Evolutionary conservation across 192 early-diverging fungal species (phyloP).

Genomic region (Rhizoclosmatium globosum): DNA sequence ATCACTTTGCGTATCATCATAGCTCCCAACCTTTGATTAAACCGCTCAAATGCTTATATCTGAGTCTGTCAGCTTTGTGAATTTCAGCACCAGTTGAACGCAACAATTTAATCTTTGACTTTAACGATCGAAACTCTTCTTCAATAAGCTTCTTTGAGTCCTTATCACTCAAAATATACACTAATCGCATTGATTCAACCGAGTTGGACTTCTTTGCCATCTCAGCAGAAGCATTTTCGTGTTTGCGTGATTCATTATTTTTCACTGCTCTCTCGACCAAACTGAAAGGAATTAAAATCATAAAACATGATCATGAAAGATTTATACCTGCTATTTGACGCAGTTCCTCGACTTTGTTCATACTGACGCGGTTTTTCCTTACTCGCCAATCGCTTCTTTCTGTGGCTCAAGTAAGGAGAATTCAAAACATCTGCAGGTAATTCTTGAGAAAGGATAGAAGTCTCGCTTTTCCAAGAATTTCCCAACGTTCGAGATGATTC

Average conservation of each 20-base stretch:
- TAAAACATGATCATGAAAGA: neutral
- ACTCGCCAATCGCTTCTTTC: neutral
- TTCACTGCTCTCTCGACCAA: neutral
- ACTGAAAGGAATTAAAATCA: neutral
- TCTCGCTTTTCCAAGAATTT: constrained; percentile 11
- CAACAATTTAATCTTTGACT: constrained; percentile 17
- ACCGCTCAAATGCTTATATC: constrained; percentile 27
- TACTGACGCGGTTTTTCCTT: neutral
- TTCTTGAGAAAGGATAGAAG: neutral
- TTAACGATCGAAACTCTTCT: constrained; percentile 29
- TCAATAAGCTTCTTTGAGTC: constrained; percentile 8
- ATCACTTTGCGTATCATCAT: neutral
- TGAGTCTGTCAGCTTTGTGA: constrained; percentile 27
- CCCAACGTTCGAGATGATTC: constrained; percentile 17
- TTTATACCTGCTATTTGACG: neutral
- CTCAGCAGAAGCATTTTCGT: neutral
- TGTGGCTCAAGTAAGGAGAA: constrained; percentile 17
- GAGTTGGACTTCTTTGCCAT: neutral
- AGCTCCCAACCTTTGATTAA: constrained; percentile 18
- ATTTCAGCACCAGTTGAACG: constrained; percentile 25
- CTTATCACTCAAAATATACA: constrained; percentile 6
- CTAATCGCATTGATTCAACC: neutral
- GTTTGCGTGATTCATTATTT: neutral
- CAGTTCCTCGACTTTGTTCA: neutral
- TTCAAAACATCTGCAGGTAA: constrained; percentile 22